Evolutionary conservation across 306 rosid species (phyloP).

Genomic region (Vachellia collinsii): DNA sequence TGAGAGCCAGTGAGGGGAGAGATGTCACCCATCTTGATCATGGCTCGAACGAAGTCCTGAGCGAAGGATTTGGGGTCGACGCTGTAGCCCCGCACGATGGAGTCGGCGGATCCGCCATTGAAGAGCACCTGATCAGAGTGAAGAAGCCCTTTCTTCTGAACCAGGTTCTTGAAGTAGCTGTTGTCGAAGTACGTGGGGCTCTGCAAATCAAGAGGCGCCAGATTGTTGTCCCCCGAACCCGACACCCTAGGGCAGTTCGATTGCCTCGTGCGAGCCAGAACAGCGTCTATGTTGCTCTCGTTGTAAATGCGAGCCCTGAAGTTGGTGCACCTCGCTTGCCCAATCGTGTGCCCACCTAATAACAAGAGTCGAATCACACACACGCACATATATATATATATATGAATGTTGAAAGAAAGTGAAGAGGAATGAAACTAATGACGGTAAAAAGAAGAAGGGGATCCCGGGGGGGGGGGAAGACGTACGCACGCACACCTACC

Average conservation of each 20-base stretch:
- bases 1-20: constrained; percentile 80
- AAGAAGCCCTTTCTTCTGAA: constrained; percentile 70
- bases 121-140: constrained; percentile 85
- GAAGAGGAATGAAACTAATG: neutral
- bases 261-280: constrained; percentile 56
- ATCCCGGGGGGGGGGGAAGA: too few relatives aligned
- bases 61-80: constrained; percentile 42
- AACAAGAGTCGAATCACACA: too few relatives aligned
- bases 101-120: constrained; percentile 76
- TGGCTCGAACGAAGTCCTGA: constrained; percentile 61
- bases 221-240: constrained; percentile 84
- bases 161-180: constrained; percentile 69
- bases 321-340: constrained; percentile 78
- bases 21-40: constrained; percentile 89
- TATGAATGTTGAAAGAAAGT: too few relatives aligned
- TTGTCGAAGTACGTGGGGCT: constrained; percentile 70
- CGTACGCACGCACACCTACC: too few relatives aligned
- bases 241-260: constrained; percentile 58
- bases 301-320: constrained; percentile 70
- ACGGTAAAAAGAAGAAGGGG: neutral
- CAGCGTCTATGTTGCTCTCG: constrained; percentile 56
- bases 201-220: constrained; percentile 75
- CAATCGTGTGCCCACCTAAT: constrained; percentile 82
- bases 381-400: too few relatives aligned
- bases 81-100: constrained; percentile 55